phyloP scores from a whole-genome alignment of 169 alveolate genomes.

The Neospora caninum region DNA sequence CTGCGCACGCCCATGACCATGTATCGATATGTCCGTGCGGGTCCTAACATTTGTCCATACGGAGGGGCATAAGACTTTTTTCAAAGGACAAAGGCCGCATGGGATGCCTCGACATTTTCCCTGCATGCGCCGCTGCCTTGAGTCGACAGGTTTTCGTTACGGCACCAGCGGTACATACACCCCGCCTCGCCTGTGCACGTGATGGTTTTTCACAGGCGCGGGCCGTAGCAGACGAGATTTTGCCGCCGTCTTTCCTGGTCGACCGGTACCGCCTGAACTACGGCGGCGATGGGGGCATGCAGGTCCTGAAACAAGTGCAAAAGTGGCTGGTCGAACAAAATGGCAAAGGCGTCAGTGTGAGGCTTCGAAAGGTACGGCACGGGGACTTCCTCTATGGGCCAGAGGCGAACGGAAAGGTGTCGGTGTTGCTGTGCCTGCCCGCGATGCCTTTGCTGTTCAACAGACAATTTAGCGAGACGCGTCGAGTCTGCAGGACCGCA shows the following conservation, averaged over 20 bases:
- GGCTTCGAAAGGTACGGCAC: conserved; percentile 50
- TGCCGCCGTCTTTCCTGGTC: conserved; percentile 64
- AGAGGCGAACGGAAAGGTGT: background rate
- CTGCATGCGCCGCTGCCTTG: too few relatives aligned
- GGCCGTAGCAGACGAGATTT: conserved; percentile 65
- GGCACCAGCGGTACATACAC: background rate
- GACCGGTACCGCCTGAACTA: conserved; percentile 67
- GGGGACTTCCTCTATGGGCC: background rate
- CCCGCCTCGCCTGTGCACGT: background rate
- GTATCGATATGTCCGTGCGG: too few relatives aligned
- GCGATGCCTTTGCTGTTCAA: too few relatives aligned
- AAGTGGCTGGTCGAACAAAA: conserved; percentile 62
- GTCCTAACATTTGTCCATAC: too few relatives aligned
- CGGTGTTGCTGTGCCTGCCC: too few relatives aligned
- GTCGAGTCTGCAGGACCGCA: too few relatives aligned
- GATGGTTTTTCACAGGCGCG: conserved; percentile 47
- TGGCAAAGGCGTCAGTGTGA: conserved; percentile 54
- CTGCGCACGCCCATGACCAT: too few relatives aligned
- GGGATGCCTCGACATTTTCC: too few relatives aligned
- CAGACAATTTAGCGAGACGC: too few relatives aligned
- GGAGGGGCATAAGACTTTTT: too few relatives aligned
- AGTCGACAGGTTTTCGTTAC: too few relatives aligned
- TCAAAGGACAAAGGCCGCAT: too few relatives aligned
- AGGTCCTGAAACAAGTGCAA: conserved; percentile 59
- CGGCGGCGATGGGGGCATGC: conserved; percentile 69